These are phyloP conservation scores for Choiromyces venosus DNA, from an alignment of 495 filamentous ascomycete genomes.

Conservation along the genomic window DNA sequence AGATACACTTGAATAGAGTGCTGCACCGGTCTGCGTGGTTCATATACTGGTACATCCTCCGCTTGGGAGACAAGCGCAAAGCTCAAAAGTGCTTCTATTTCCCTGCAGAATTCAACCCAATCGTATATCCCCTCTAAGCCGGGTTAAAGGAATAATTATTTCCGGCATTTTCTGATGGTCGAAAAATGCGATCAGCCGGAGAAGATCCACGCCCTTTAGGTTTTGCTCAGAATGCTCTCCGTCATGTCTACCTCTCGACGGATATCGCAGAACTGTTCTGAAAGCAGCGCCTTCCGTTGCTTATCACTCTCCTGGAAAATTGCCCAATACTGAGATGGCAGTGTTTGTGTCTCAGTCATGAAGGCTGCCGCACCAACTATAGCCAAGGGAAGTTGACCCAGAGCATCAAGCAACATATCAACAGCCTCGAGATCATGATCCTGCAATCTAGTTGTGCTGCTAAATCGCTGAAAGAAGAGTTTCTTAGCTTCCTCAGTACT, in stretches of 20 bases:
- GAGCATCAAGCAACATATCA: conserved; percentile 2
- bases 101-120: conserved; percentile 5
- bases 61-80: conserved; percentile 13
- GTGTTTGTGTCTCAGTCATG: neutral
- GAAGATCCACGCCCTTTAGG: conserved; percentile 37
- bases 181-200: conserved; percentile 41
- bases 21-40: conserved; percentile 16
- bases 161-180: conserved; percentile 43
- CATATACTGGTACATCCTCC: conserved; percentile 5
- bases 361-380: conserved; percentile 15
- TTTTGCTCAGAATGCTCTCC: conserved; percentile 37
- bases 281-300: neutral
- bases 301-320: neutral
- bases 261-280: neutral
- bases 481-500: neutral
- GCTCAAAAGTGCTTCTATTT: conserved; percentile 3
- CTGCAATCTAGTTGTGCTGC: neutral
- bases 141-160: conserved; percentile 8
- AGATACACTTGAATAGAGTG: conserved; percentile 13
- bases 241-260: neutral
- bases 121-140: neutral
- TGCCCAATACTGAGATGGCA: neutral
- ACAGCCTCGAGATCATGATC: conserved; percentile 2
- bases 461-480: conserved; percentile 4
- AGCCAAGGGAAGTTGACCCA: conserved; percentile 28